phyloP scores from a whole-genome alignment of 192 early-diverging fungal genomes.

The Oehlia diaphana region DNA sequence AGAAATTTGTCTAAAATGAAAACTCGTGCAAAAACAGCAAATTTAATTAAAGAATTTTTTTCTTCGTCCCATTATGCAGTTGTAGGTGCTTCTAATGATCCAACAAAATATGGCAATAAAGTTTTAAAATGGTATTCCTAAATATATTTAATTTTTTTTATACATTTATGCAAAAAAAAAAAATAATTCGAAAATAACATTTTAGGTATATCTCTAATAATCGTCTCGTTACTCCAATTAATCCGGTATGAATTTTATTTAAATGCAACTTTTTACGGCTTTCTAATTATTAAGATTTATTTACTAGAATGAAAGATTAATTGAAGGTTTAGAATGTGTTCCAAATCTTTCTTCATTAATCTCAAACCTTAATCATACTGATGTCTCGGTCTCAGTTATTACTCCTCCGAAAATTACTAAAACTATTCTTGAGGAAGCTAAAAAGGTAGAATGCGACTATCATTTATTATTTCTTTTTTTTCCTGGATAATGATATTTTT shows the following conservation, averaged over 20 bases:
- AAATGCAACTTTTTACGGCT: background rate
- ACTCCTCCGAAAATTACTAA: slow-evolving; percentile 69
- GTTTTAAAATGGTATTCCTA: slow-evolving; percentile 72
- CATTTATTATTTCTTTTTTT: background rate
- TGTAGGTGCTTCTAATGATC: slow-evolving; percentile 75
- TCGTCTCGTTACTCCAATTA: slow-evolving; percentile 33
- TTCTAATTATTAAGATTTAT: background rate
- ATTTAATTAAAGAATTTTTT: slow-evolving; percentile 51
- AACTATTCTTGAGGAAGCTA: slow-evolving; percentile 56
- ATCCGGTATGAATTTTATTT: slow-evolving; percentile 33
- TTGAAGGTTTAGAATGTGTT: slow-evolving; percentile 42
- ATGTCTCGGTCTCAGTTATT: slow-evolving; percentile 64
- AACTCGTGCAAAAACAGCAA: slow-evolving; percentile 18
- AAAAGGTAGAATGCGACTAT: slow-evolving; percentile 8
- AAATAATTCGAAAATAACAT: too few species aligned
- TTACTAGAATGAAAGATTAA: slow-evolving; percentile 41
- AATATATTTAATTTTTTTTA: background rate
- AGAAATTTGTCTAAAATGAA: background rate
- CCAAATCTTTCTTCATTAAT: slow-evolving; percentile 43
- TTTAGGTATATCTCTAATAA: slow-evolving; percentile 34
- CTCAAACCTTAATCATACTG: slow-evolving; percentile 35
- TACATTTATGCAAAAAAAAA: background rate
- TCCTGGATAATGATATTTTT: background rate
- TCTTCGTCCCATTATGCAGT: slow-evolving; percentile 62
- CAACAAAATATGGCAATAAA: slow-evolving; percentile 81